These are phyloP conservation scores for Sisymbrium irio DNA, from an alignment of 345 rosid species.

Conservation along the genomic window DNA sequence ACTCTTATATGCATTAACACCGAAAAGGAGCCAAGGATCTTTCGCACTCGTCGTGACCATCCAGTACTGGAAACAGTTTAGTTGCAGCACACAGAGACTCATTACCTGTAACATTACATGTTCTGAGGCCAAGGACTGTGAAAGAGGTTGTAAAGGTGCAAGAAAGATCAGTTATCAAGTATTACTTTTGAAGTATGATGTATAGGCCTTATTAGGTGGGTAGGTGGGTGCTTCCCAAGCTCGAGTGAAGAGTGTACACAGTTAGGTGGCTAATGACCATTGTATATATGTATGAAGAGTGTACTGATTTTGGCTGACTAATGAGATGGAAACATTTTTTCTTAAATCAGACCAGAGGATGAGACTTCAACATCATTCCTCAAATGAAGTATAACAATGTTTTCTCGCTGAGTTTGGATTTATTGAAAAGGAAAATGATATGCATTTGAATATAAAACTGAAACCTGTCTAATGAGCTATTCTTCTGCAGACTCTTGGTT, in stretches of 20 bases:
- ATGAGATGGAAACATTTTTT: neutral
- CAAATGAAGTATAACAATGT: conserved; percentile 7
- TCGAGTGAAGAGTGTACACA: neutral
- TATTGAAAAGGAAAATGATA: neutral
- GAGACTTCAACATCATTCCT: neutral
- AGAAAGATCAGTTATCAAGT: neutral
- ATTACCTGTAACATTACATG: neutral
- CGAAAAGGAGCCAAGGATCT: conserved; percentile 37
- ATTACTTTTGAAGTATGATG: neutral
- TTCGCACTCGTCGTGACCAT: no score
- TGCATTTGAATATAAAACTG: neutral
- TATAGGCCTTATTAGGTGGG: neutral
- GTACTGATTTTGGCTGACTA: neutral
- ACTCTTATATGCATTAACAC: neutral
- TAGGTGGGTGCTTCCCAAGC: neutral
- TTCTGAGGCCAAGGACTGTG: neutral
- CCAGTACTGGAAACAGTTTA: no score
- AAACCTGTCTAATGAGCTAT: neutral
- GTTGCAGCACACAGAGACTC: conserved; percentile 31
- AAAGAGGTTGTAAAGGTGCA: neutral
- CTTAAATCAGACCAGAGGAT: neutral
- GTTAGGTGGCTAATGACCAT: neutral
- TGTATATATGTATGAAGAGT: neutral
- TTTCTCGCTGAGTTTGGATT: neutral
- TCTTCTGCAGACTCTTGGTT: conserved; percentile 43